These are phyloP conservation scores for Clathrospora elynae DNA, from an alignment of 2,329 filamentous ascomycete genomes.

Conservation along the genomic window DNA sequence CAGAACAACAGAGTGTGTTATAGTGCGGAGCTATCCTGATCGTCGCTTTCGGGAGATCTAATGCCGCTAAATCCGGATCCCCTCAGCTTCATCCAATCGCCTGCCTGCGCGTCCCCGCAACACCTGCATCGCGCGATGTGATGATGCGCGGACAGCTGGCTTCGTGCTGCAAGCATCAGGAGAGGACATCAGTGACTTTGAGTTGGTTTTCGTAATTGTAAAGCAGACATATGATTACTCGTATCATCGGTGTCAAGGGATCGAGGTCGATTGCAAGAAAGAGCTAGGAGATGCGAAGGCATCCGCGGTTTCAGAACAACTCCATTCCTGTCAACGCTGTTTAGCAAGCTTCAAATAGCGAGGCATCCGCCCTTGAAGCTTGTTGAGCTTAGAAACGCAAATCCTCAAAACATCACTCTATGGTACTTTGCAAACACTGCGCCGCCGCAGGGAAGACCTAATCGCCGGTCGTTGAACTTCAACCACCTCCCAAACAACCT, in stretches of 20 bases:
- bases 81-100: conserved; percentile 14
- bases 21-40: conserved; percentile 1
- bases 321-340: not conserved
- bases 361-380: conserved; percentile 1
- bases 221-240: no score
- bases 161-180: not conserved
- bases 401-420: not conserved
- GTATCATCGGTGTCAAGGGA: no score
- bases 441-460: conserved; percentile 4
- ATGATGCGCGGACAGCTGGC: not conserved
- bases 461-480: not conserved
- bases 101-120: conserved; percentile 13
- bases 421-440: conserved; percentile 15
- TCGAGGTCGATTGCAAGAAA: not conserved
- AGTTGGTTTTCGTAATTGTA: no score
- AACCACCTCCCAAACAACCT: conserved; percentile 3
- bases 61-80: conserved; percentile 15
- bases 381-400: no score
- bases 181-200: no score
- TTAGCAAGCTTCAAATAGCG: not conserved
- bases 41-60: conserved; percentile 3
- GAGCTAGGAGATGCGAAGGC: not conserved
- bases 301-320: not conserved
- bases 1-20: no score
- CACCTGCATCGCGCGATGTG: conserved; percentile 4